These are phyloP conservation scores for Pistacia integerrima DNA, from an alignment of 345 rosid species.

Conservation along the genomic window DNA sequence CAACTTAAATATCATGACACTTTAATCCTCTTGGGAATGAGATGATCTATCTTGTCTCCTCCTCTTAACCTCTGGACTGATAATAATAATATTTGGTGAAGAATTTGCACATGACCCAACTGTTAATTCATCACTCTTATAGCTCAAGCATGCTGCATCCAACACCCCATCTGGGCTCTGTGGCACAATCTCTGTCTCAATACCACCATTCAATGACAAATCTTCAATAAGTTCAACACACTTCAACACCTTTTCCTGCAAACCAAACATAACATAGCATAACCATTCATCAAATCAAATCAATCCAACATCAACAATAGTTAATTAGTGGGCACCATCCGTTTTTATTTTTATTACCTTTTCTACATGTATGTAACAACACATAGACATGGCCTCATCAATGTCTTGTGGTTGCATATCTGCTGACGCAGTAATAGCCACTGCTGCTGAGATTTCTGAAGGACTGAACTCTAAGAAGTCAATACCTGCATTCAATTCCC, in stretches of 20 bases:
- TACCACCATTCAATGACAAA: conserved; percentile 33
- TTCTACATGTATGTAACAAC: conserved; percentile 40
- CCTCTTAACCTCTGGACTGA: conserved; percentile 39
- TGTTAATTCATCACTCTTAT: conserved; percentile 61
- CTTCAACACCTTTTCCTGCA: conserved; percentile 59
- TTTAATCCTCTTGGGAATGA: conserved; percentile 5
- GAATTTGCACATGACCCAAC: conserved; percentile 66
- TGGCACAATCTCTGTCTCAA: conserved; percentile 25
- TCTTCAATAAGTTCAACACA: conserved; percentile 58
- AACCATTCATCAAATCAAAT: conserved; percentile 14
- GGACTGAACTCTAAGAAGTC: conserved; percentile 77
- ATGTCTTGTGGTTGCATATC: conserved; percentile 39
- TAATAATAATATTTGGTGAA: conserved; percentile 28
- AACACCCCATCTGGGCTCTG: conserved; percentile 71
- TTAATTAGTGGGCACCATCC: conserved; percentile 11
- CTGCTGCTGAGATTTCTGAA: conserved; percentile 78
- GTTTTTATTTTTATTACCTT: conserved; percentile 41
- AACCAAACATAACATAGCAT: background rate
- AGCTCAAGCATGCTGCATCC: conserved; percentile 78
- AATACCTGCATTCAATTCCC: conserved; percentile 66
- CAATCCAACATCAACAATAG: background rate
- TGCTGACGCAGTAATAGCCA: conserved; percentile 61
- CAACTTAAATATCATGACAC: conserved; percentile 29
- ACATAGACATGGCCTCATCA: conserved; percentile 43
- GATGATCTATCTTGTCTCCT: conserved; percentile 37